Evolutionary conservation across 345 rosid genomes (phyloP).

Genomic region (Dipteronia dyeriana): DNA sequence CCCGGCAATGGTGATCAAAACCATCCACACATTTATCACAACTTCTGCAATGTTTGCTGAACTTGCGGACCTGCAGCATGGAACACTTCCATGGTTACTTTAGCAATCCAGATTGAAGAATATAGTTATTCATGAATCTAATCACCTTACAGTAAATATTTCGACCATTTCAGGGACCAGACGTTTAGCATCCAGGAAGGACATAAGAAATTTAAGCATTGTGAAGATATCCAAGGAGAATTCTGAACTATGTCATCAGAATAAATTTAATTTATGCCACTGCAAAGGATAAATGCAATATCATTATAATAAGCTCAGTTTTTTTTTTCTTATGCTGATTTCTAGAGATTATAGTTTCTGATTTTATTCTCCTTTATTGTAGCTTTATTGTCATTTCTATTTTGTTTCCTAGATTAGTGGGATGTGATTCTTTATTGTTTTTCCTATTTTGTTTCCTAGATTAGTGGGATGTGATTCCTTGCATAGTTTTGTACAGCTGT

Average conservation of each 20-base stretch:
- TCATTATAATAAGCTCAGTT: background rate
- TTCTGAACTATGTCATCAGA: background rate
- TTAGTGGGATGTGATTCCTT: too few relatives aligned
- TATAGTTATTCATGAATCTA: background rate
- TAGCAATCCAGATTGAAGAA: conserved; percentile 6
- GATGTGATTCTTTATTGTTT: too few relatives aligned
- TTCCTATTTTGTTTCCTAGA: too few relatives aligned
- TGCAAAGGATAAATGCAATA: background rate
- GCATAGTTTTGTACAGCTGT: too few relatives aligned
- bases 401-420: too few relatives aligned
- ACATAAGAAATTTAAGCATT: background rate
- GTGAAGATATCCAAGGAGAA: background rate
- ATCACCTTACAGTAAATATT: background rate
- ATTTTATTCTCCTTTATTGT: too few relatives aligned
- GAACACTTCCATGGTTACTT: conserved; percentile 17
- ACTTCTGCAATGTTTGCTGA: conserved; percentile 95
- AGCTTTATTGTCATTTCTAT: too few relatives aligned
- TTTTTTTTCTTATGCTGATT: too few relatives aligned
- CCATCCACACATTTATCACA: conserved; percentile 98
- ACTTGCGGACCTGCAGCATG: conserved; percentile 78
- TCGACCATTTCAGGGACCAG: background rate
- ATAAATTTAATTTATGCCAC: background rate
- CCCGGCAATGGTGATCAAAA: conserved; percentile 99
- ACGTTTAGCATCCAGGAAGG: background rate
- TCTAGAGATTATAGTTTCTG: too few relatives aligned